Evolutionary conservation across 768 basidiomycete genomes (phyloP), one percentile per base, ranked within the genome.

Genomic region (Hericium erinaceus): DNA sequence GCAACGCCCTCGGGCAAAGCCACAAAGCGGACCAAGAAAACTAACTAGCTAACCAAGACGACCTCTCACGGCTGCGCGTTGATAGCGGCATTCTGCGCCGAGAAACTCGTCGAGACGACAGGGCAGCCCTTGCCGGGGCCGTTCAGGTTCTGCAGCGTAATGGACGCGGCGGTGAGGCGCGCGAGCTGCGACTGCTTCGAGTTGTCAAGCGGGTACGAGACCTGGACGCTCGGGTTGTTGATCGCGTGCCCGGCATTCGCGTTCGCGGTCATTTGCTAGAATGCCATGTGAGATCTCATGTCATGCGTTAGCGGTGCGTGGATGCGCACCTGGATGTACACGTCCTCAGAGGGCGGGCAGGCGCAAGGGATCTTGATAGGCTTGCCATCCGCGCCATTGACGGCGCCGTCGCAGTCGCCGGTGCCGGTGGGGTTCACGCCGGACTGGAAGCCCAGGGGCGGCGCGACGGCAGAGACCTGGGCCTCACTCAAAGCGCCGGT

Each of bases 91-190:
- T 22, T 22, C 22, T 22, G 22, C 22, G 18, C 40, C 40, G 40
- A 41, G 40, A 40, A 37, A 3, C 80, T 85, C 0, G 85, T 84
- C 12, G 83, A 76, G 1, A 78, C 77, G 18, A 79, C 77, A 11
- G 86, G 85, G 68, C 84, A 87, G 22, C 85, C 87, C 7, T 75
- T 68, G 39, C 86, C 87, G 0, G 83, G 75, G 2, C 85, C 87
- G 52, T 77, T 74, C 37, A 89, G 67, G 67, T 89, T 89, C 72
- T 89, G 87, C n/a, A 88, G 72, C 4, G 86, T 84, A 44, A 85
- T 76, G 11, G 82, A 64, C 3, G 80, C 75, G 28, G 84, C 77
- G 50, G 79, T 72, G 58, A 89, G 72, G 41, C 87, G 81, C 0
- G 80, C 72, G 48, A 77, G 67, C 65, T 81, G 74, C 49, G 80